Base-by-base conservation (phyloP, 1,284 basidiomycete species). In the Ganoderma resinaceum region DNA sequence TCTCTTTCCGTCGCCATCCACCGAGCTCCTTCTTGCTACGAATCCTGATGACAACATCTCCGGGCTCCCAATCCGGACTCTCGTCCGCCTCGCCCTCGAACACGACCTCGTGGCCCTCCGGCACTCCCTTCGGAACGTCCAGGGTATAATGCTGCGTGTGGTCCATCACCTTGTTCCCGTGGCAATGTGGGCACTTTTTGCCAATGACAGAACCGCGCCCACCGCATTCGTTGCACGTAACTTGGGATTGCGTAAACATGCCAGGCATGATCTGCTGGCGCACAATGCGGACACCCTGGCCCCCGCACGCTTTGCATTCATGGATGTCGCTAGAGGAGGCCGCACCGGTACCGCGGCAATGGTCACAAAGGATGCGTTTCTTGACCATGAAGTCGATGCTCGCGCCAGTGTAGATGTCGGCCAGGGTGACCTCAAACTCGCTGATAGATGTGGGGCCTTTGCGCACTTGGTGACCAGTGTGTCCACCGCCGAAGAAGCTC, bases 241-340 rank as follows among this genome's bases (percentile, higher is more conserved):
- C 80, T 82, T 96, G 92, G 69, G 91, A 88, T 82, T 96, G 91
- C 0, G 92, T 93, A 76, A 92, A 94, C 95, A 97, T 97, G 29
- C 95, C 95, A 1, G 96, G 95, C 85, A 97, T 96, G 72, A 98
- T 94, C 84, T 96, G 96, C 78, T 97, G 95, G 66, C 95, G 92
- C 66, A 92, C 87, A 37, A 97, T 80, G 75, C 93, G 91, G 66
- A 96, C 86, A 52, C 96, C 96, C 66, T 90, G 85, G n/a, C 96
- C 96, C 59, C 88, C 86, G 78, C 96, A 98, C 12, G 87, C 86
- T 3, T 86, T 79, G 77, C 96, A 98, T 23, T 87, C 87, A 73
- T 95, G 92, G 38, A 98, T 93, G 77, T 98, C 95, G 14, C 86
- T 80, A 60, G 95, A 92, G 0, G 94, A 94, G 2, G 95, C 92